Evolutionary conservation across 73 alveolate genomes (phyloP), one percentile per base, ranked within the genome.

Genomic region (Paramecium primaurelia): DNA sequence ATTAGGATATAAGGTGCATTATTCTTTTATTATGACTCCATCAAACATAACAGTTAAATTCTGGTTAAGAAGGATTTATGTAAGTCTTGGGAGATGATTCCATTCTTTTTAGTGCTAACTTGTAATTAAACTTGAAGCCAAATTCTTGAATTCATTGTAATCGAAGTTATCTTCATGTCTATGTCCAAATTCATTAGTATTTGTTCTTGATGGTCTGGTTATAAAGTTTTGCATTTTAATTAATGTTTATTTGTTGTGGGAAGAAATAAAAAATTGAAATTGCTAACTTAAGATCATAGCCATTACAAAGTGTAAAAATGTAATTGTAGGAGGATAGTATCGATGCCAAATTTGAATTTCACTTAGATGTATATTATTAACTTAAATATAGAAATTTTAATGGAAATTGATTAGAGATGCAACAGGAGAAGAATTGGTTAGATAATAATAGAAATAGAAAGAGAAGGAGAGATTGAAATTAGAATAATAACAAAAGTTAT

Each of bases 211-310:
- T 28, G 47, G 12, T 34, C 84, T 34, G 12, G 47, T 11, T 32
- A 64, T 32, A 14, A 28, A 64, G 47, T 64, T 64, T 9, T 64
- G 28, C 84, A 64, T 64, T 73, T 34, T 73, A 73, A 73, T 30
- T 37, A 22, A 37, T 73, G 91, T 25, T 42, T 20, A 64, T 64
- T 45, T 80, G 71, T 47, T 80, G 91, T 80, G 91, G 91, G 3
- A 80, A 47, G 73, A 42, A 80, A 80, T 47, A 80, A 47, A 32
- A 80, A 49, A 80, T 80, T 26, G 77, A 80, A 80, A 36, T 47
- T 25, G 58, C 91, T 3, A 80, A 80, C n/a, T 36, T 80, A 12
- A 22, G 91, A 25, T 80, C 91, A 2, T 38, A 80, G 25, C 64
- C 71, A 2, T 44, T 80, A 10, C 6, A 47, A 18, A 34, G 25